These are phyloP conservation scores for Teratosphaeria epicoccoides DNA, from an alignment of 2,329 filamentous ascomycete species.

Conservation along the genomic window DNA sequence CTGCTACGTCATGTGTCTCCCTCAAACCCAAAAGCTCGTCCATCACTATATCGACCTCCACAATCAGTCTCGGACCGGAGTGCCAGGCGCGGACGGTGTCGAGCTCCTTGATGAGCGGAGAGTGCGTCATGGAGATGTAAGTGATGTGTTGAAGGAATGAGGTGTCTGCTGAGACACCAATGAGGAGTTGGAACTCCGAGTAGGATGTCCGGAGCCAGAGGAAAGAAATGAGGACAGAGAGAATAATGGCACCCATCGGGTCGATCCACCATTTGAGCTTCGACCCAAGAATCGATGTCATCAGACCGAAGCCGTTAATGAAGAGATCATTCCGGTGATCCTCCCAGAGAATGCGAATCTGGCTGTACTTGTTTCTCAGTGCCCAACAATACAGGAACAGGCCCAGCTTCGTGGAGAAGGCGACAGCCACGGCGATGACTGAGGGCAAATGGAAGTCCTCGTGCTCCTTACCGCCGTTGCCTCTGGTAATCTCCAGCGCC, in stretches of 20 bases:
- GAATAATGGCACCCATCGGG: constrained; percentile 75
- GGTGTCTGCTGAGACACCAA: constrained; percentile 78
- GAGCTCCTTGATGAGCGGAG: constrained; percentile 67
- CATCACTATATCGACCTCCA: constrained; percentile 96
- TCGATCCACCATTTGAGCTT: constrained; percentile 93
- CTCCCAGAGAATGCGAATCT: constrained; percentile 87
- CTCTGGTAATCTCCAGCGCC: constrained; percentile 53
- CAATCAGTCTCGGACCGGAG: constrained; percentile 75
- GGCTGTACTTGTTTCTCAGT: constrained; percentile 79
- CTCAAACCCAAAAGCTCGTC: constrained; percentile 59
- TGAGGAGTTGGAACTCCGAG: constrained; percentile 78
- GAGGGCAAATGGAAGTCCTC: constrained; percentile 70
- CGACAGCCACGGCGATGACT: constrained; percentile 72
- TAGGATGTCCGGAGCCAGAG: constrained; percentile 83
- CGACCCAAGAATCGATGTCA: constrained; percentile 82
- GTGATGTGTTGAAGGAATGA: constrained; percentile 88
- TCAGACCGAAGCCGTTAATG: constrained; percentile 80
- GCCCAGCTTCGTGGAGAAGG: constrained; percentile 71
- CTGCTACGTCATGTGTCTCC: constrained; percentile 83
- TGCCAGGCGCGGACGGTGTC: constrained; percentile 95
- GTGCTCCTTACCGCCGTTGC: constrained; percentile 33
- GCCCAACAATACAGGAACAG: constrained; percentile 91
- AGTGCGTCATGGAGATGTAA: constrained; percentile 89
- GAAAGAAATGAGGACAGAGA: constrained; percentile 65
- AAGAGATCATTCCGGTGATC: constrained; percentile 96